A percentile compares a stretch with the other conserved stretches of the same genome.
Evolutionary conservation across 371 early-diverging fungal genomes (phyloP).

Genomic region (Lichtheimia ramosa): DNA sequence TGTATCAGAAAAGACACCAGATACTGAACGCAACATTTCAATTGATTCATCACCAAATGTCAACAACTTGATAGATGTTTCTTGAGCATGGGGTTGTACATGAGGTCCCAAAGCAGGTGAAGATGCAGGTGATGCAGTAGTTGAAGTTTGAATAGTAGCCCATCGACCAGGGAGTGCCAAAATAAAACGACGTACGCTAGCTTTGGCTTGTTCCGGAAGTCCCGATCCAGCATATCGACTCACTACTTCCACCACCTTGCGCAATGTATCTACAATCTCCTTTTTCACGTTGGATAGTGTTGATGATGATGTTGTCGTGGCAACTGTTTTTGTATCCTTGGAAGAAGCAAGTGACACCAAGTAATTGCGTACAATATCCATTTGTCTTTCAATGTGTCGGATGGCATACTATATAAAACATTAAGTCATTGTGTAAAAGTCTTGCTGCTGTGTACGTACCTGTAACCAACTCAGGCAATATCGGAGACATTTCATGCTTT

Average conservation of each 20-base stretch:
- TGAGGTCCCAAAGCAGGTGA: conserved; percentile 47
- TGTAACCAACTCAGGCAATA: conserved; percentile 85
- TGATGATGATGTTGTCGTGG: conserved; percentile 4
- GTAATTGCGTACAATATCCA: conserved; percentile 67
- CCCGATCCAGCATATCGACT: conserved; percentile 86
- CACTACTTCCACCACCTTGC: conserved; percentile 86
- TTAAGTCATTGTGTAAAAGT: background rate
- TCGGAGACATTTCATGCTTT: conserved; percentile 74
- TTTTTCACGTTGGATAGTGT: conserved; percentile 66
- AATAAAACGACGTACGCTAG: conserved; percentile 84
- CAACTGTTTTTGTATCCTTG: background rate
- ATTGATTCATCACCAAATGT: conserved; percentile 83
- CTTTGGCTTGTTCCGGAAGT: conserved; percentile 83
- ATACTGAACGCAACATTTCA: conserved; percentile 78
- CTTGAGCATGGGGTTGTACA: conserved; percentile 36
- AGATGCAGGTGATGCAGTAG: conserved; percentile 30
- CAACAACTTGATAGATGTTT: conserved; percentile 49
- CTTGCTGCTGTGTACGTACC: no score
- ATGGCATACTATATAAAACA: conserved; percentile 69
- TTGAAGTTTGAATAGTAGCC: conserved; percentile 56
- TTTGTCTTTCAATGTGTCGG: conserved; percentile 80
- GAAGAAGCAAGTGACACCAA: conserved; percentile 56
- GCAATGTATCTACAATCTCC: conserved; percentile 85
- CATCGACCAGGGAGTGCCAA: conserved; percentile 85
- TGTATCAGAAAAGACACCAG: conserved; percentile 79